Evolutionary conservation across 1,139 yeast genomes (phyloP), one percentile per base, ranked within the genome.

Genomic region (Candida glucosophila): DNA sequence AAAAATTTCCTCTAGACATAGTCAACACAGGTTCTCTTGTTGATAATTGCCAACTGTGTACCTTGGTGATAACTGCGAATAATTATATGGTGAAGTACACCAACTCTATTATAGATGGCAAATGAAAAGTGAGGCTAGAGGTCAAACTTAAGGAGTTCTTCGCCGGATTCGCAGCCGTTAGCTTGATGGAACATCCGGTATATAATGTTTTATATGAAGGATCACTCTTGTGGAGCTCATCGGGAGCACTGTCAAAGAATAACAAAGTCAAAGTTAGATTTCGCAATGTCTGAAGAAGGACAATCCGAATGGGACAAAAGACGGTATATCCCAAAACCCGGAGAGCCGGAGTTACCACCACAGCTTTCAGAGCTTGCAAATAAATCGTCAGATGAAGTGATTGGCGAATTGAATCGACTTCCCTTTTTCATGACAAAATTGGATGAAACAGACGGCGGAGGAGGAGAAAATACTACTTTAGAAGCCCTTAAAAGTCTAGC

Each of bases 341-440:
- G 86, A 6, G 88, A 79, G 37, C 93, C 95, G 2, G 74, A 55
- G 5, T 55, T 85, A 25, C 95, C 95, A 1, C 95, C 95, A 1
- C 94, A 83, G 47, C 61, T 85, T 13, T 64, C 79, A 0, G 79
- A 77, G 33, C 58, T 71, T 27, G 68, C 82, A 8, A 63, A 71
- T 29, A 79, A 78, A 44, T 52, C 83, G 3, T 67, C 81, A 0
- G 94, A 81, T 31, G 90, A 86, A 33, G 77, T 86, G 14, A 67
- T 83, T 57, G 61, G 63, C 15, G 95, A 86, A 41, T 59, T 90
- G 44, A 86, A 85, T 47, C 66, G 82, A 40, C 59, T 86, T 47
- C 99, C 98, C 10, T 81, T 90, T 42, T 92, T 90, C 62, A 92
- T 90, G 98, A 86, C 90, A 6, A 70, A 81, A 42, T 55, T 86